Evolutionary conservation across 371 early-diverging fungal species (phyloP), one percentile per base, ranked within the genome.

Genomic region (Syncephalis plumigaleata): DNA sequence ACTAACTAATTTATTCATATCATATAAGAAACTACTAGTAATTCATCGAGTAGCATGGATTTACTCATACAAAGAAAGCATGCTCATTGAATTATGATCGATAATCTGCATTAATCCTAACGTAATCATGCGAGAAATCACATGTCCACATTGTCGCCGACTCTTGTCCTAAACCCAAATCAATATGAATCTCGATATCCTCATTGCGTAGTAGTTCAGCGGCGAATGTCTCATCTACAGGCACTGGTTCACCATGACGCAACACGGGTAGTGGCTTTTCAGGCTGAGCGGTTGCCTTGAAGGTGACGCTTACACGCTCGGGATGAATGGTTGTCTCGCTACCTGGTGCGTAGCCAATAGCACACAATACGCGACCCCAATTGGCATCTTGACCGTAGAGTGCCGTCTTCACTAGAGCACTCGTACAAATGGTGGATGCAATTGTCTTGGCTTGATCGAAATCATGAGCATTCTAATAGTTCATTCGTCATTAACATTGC

Each of bases 301-400:
- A 71, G 20, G 74, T 66, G 27, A 94, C 74, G 36, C 71, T 75
- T 22, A 94, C 87, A 45, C 68, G 68, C n/a, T 55, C 52, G 2
- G 91, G 83, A 36, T 84, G 69, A 47, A 89, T 61, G 31, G 31
- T 31, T 17, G 64, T 71, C 25, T 73, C 69, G 4, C 87, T 78
- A 11, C 78, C 77, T 31, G 31, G 31, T 21, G 74, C 61, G 58
- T 84, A 84, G 1, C 88, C 88, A 22, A 83, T 78, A 0, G 87
- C 87, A 51, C 85, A 84, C 22, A 84, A 63, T 44, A 87, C 79
- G 38, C 95, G 79, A 22, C 95, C 95, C 95, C 95, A 95, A 66
- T 95, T 95, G 39, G 95, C 95, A 63, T 95, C 95, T 58, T 85
- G 76, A 0, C 95, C 95, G 57, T 81, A 92, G 40, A 95, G 67